A percentile compares a stretch with the other conserved stretches of the same genome.
Conservation (phyloP, 1,284 basidiomycete genomes). For the Rhodotorula mucilaginosa region DNA sequence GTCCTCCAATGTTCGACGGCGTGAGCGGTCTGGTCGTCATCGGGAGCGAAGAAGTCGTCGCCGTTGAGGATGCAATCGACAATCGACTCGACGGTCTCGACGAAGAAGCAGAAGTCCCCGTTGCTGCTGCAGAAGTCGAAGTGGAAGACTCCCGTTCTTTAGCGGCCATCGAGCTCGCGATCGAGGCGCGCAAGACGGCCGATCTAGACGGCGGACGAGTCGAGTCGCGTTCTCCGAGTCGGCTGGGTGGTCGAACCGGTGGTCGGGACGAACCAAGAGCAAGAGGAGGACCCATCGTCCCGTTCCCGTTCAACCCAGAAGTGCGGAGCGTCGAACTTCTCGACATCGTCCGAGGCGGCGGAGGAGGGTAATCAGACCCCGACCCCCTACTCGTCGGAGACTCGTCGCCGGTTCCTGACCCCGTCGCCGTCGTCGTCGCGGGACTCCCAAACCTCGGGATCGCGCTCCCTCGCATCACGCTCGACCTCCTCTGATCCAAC, state of each 20-base stretch:
- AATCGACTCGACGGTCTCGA: background rate
- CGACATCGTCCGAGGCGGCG: background rate
- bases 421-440: background rate
- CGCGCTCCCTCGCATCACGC: constrained; percentile 29
- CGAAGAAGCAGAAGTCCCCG: background rate
- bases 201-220: constrained; percentile 27
- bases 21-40: background rate
- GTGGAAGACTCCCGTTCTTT: no score
- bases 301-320: background rate
- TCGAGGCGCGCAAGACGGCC: constrained; percentile 19
- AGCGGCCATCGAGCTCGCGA: constrained; percentile 13
- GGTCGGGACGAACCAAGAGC: background rate
- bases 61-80: background rate
- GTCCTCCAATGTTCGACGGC: background rate
- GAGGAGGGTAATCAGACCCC: no score
- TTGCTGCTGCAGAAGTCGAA: background rate
- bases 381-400: background rate
- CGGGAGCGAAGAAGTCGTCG: background rate
- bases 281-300: background rate
- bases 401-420: background rate
- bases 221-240: constrained; percentile 6
- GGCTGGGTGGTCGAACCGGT: background rate
- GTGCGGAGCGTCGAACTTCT: background rate
- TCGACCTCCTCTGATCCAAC: constrained; percentile 30
- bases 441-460: constrained; percentile 14